Evolutionary conservation across 805 yeast genomes (phyloP).

Genomic region (Saccharomycopsis synnaedendra): DNA sequence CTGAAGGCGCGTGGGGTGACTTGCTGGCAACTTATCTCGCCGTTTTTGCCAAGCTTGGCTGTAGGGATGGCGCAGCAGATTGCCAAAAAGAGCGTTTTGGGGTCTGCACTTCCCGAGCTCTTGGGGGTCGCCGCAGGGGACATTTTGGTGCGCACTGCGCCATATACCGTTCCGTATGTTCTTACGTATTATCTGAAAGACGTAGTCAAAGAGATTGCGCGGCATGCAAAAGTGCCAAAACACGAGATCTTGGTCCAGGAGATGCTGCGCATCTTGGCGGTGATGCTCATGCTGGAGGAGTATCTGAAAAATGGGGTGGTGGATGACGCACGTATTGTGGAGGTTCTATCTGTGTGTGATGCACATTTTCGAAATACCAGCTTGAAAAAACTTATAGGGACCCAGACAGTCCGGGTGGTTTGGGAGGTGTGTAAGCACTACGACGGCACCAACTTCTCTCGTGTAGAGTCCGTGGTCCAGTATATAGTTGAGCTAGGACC

Average conservation of each 20-base stretch:
- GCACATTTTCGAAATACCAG: conserved; percentile 31
- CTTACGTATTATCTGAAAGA: conserved; percentile 56
- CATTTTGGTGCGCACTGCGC: conserved; percentile 58
- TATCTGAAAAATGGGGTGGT: conserved; percentile 20
- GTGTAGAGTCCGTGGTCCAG: conserved; percentile 32
- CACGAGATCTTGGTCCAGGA: conserved; percentile 36
- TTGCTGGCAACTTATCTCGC: conserved; percentile 71
- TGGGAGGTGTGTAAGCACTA: conserved; percentile 36
- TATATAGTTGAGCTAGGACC: conserved; percentile 24
- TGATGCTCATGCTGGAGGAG: conserved; percentile 34
- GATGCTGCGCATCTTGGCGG: conserved; percentile 45
- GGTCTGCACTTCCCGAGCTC: conserved; percentile 50
- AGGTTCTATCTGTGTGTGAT: conserved; percentile 40
- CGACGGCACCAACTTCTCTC: conserved; percentile 19
- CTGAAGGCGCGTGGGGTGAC: conserved; percentile 48
- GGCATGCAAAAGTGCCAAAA: conserved; percentile 33
- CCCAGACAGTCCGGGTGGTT: conserved; percentile 19
- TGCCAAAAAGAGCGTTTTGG: conserved; percentile 37
- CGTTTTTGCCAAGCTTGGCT: conserved; percentile 66
- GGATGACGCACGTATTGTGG: conserved; percentile 33
- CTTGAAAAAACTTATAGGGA: conserved; percentile 20
- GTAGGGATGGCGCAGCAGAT: conserved; percentile 47
- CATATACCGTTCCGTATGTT: conserved; percentile 67
- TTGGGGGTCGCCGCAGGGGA: conserved; percentile 50
- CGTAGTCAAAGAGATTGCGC: conserved; percentile 51